These are phyloP conservation scores for Leptomonas pyrrhocoris DNA, from an alignment of 208 protist genomes.

Conservation along the genomic window DNA sequence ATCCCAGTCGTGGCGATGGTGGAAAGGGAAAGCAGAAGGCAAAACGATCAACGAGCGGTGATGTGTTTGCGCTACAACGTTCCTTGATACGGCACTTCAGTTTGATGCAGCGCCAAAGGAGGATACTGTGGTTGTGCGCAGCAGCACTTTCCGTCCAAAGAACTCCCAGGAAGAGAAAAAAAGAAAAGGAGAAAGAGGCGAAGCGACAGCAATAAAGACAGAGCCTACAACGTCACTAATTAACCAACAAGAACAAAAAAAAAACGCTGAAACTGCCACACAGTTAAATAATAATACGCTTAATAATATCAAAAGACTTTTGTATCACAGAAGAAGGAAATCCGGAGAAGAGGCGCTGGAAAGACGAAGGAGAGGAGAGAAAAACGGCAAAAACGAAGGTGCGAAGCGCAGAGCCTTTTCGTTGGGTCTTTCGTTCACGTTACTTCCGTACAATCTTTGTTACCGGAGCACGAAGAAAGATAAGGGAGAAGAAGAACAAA, in stretches of 20 bases:
- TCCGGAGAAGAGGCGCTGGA: not conserved
- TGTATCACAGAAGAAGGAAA: not conserved
- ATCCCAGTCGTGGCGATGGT: not conserved
- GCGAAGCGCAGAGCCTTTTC: no score
- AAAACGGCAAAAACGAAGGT: no score
- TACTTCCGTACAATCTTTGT: no score
- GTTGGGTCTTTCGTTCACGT: no score
- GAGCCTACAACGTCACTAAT: not conserved
- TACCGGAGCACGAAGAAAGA: no score
- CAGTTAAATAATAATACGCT: not conserved
- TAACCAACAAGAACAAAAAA: slow-evolving; percentile 5
- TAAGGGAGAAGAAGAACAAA: no score
- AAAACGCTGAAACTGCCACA: slow-evolving; percentile 4
- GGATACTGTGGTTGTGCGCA: not conserved
- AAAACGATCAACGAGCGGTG: not conserved
- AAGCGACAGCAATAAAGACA: no score
- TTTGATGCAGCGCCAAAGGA: slow-evolving; percentile 4
- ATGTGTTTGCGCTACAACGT: not conserved
- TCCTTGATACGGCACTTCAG: slow-evolving; percentile 1
- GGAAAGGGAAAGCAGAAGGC: not conserved
- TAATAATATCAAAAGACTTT: not conserved
- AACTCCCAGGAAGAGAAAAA: not conserved
- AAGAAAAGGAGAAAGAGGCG: not conserved
- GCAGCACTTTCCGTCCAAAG: not conserved
- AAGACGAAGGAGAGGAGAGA: not conserved